Base-by-base conservation (phyloP, 495 filamentous ascomycete genomes). In the Neohortaea acidophila region DNA sequence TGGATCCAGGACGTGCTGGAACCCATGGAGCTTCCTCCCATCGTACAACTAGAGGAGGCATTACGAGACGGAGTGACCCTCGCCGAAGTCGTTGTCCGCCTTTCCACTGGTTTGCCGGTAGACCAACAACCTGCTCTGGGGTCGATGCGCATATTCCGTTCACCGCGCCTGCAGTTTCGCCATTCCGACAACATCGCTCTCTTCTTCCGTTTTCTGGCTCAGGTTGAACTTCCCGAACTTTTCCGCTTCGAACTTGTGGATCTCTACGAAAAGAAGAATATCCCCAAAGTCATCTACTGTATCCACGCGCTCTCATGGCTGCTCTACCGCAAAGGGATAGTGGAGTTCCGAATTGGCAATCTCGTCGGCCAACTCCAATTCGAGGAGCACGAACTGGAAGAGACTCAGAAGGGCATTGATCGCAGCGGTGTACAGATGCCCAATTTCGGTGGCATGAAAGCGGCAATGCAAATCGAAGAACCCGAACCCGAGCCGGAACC, bases 201-300 rank as follows among this genome's bases (percentile, higher is more conserved):
- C 12, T 96, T 99, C 59, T 96, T 96, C 61, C 72, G 77, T 32
- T 94, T 87, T 47, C 68, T 99, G 0, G 81, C 84, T 49, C 81
- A 94, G 44, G 71, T 94, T n/a, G 81, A 94, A 49, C 62, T 99
- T 7, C 91, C 91, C 1, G 91, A 99, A 41, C 70, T 99, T n/a
- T 99, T 99, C 58, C 74, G 86, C 44, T 99, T 99, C 59, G 91
- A 99, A 59, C 69, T 94, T 7, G 94, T 94, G 25, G 91, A 99
- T 54, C 61, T 99, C 23, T 99, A 99, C 64, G 92, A 99, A 57
- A 99, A 96, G 65, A 99, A 99, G 59, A 99, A 99, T 51, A 86
- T 96, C 4, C 91, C 91, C 0, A 99, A 94, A 59, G 91, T 94
- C 51, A 96, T 99, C 44, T 89, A 99, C 60, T 94, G 91, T 58